Evolutionary conservation across 2,329 filamentous ascomycete genomes (phyloP).

Genomic region (Aspergillus sp.): DNA sequence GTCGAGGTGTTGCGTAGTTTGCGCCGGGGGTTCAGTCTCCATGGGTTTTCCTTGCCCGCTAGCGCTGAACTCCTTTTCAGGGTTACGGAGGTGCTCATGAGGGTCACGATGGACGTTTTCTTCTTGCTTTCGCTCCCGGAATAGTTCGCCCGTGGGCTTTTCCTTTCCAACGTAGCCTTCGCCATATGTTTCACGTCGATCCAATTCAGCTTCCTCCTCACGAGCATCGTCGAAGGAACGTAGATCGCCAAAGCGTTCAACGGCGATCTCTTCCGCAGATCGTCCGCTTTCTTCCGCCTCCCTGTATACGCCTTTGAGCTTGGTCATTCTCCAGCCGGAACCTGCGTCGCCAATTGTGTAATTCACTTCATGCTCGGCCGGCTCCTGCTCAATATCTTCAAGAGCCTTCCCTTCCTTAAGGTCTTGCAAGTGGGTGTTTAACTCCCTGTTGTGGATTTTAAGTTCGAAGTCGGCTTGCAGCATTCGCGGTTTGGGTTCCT

Average conservation of each 20-base stretch:
- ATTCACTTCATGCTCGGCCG: constrained; percentile 62
- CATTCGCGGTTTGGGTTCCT: constrained; percentile 40
- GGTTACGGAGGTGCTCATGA: constrained; percentile 28
- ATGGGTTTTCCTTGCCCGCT: constrained; percentile 59
- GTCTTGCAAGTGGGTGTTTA: constrained; percentile 70
- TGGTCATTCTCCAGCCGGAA: constrained; percentile 95
- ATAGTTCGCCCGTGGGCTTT: constrained; percentile 84
- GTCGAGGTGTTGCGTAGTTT: constrained; percentile 60
- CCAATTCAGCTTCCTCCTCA: constrained; percentile 89
- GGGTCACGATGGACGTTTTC: constrained; percentile 49
- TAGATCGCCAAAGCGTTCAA: constrained; percentile 77
- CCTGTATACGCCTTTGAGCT: constrained; percentile 80
- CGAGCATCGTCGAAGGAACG: constrained; percentile 87
- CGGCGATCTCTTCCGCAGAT: constrained; percentile 76
- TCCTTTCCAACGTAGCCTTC: constrained; percentile 80
- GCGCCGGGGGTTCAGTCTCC: constrained; percentile 52
- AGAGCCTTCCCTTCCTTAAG: constrained; percentile 58
- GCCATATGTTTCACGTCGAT: constrained; percentile 79
- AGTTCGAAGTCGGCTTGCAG: constrained; percentile 63
- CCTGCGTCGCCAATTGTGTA: constrained; percentile 90
- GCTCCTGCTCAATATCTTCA: constrained; percentile 55
- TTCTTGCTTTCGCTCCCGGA: constrained; percentile 69
- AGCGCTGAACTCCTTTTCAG: constrained; percentile 37
- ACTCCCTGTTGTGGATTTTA: constrained; percentile 74
- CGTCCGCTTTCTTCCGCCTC: constrained; percentile 71